A percentile compares a stretch with the other conserved stretches of the same genome.
These are phyloP conservation scores for Aspergillus ibericus DNA, from an alignment of 2,329 filamentous ascomycete species.

Conservation along the genomic window DNA sequence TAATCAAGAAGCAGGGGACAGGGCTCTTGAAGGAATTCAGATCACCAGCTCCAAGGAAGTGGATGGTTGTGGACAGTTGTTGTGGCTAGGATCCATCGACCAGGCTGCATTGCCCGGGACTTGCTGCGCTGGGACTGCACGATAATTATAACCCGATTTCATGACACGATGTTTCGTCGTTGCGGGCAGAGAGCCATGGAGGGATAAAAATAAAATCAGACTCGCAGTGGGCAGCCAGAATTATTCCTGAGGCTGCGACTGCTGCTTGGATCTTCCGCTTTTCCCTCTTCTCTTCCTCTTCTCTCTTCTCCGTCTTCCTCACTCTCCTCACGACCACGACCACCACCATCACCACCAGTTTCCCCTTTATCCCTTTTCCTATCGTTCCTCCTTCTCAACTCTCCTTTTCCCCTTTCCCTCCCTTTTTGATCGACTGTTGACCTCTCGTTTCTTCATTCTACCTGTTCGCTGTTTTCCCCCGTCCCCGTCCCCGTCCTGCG, in stretches of 20 bases:
- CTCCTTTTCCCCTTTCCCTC: conserved; percentile 12
- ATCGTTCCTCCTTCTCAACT: neutral
- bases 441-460: too few species aligned
- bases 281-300: conserved; percentile 7
- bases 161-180: too few species aligned
- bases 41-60: neutral
- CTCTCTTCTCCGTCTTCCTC: neutral
- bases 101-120: neutral
- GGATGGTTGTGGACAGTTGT: too few species aligned
- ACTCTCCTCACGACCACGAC: conserved; percentile 6
- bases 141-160: neutral
- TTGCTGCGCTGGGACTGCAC: neutral
- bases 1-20: neutral
- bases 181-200: neutral
- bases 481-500: neutral
- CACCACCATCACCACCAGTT: conserved; percentile 1
- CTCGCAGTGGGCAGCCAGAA: neutral
- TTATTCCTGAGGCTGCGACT: neutral
- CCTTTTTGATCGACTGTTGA: too few species aligned
- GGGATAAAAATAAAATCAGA: neutral
- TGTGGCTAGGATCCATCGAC: neutral
- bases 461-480: neutral
- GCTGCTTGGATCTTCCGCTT: neutral
- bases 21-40: neutral
- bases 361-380: conserved; percentile 1